phyloP scores from a whole-genome alignment of 352 stramenopile species.

The Globisporangium abappressorium region DNA sequence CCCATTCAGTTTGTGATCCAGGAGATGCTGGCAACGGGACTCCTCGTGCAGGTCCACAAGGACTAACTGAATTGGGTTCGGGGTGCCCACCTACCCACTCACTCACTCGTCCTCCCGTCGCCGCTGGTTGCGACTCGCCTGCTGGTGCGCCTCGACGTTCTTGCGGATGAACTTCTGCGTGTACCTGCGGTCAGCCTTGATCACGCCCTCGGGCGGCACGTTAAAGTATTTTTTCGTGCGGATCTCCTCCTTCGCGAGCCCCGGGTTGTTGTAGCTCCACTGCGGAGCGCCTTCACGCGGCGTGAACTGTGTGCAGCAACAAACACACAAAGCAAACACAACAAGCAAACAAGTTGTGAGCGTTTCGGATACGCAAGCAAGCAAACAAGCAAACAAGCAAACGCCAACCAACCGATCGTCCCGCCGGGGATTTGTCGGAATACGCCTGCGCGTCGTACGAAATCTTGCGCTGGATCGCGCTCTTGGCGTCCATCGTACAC shows the following conservation, averaged over 20 bases:
- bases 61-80: neutral
- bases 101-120: neutral
- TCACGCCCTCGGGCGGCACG: constrained; percentile 39
- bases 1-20: constrained; percentile 14
- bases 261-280: constrained; percentile 53
- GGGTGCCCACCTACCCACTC: neutral
- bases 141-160: constrained; percentile 42
- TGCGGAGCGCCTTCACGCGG: constrained; percentile 26
- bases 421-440: constrained; percentile 27
- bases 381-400: neutral
- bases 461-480: constrained; percentile 48
- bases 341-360: constrained; percentile 3
- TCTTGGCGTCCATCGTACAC: constrained; percentile 48
- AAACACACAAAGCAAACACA: neutral
- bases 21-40: constrained; percentile 10
- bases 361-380: neutral
- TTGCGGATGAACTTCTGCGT: constrained; percentile 64
- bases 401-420: constrained; percentile 36
- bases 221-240: constrained; percentile 45
- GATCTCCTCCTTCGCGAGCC: constrained; percentile 39
- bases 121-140: constrained; percentile 27
- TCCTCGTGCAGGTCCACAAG: neutral
- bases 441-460: constrained; percentile 56
- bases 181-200: constrained; percentile 61
- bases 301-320: constrained; percentile 9